Evolutionary conservation across 1,284 basidiomycete species (phyloP).

Genomic region (Ganoderma sinense): DNA sequence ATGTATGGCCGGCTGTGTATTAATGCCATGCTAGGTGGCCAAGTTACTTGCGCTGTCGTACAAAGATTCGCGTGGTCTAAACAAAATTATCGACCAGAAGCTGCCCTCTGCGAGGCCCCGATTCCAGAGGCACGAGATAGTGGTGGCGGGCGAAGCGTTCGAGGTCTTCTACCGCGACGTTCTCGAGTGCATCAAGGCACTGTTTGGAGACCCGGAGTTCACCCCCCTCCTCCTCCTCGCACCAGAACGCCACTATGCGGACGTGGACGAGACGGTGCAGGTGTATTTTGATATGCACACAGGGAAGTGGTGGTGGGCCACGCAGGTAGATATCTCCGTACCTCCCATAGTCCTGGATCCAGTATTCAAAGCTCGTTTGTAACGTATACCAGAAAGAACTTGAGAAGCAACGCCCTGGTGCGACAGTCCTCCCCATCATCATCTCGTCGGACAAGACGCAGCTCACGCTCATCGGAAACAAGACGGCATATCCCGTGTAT

Average conservation of each 20-base stretch:
- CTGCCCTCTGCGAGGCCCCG: conserved; percentile 35
- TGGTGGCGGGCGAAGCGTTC: conserved; percentile 32
- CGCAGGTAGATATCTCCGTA: conserved; percentile 38
- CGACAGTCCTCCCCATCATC: conserved; percentile 16
- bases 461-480: conserved; percentile 44
- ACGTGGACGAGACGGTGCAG: conserved; percentile 26
- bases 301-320: conserved; percentile 48
- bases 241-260: conserved; percentile 43
- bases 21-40: conserved; percentile 22
- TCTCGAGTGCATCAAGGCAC: conserved; percentile 34
- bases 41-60: conserved; percentile 39
- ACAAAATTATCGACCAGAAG: conserved; percentile 41
- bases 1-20: neutral
- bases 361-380: too few relatives aligned
- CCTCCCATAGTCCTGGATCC: conserved; percentile 41
- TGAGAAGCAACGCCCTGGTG: conserved; percentile 3
- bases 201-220: conserved; percentile 27
- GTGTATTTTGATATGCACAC: conserved; percentile 39
- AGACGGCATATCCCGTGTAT: conserved; percentile 47
- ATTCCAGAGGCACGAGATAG: conserved; percentile 32
- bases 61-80: conserved; percentile 38
- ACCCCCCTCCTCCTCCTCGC: conserved; percentile 30
- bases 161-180: conserved; percentile 41
- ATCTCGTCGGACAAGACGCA: conserved; percentile 50
- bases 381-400: conserved; percentile 42